Evolutionary conservation across 1,284 basidiomycete species (phyloP), one percentile per base, ranked within the genome.

Genomic region (Blastosporella zonata): DNA sequence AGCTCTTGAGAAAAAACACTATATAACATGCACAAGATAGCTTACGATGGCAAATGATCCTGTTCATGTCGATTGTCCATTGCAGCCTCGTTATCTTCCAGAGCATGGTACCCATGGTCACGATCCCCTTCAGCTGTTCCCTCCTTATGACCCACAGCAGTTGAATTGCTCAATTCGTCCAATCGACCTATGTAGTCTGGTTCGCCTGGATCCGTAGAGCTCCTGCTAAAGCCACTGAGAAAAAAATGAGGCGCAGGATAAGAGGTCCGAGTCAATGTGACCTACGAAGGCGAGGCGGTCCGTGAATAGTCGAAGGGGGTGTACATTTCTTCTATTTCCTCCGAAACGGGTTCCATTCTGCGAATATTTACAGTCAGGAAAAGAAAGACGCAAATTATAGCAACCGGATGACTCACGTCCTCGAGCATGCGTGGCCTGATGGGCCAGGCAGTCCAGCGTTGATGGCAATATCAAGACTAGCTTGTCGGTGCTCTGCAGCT

Each of bases 401-500:
- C 25, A 23, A 35, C n/a, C 8, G 27, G 13, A 46, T 13, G 4
- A 34, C 49, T 47, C 25, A 44, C 48, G 27, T 31, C 22, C 9
- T 13, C 34, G 28, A 29, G 17, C 12, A 12, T 18, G 10, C 12
- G 31, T 22, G 8, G 12, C 36, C 27, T n/a, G 49, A 54, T 17
- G 49, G 50, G 3, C 46, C 53, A 18, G 53, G 43, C n/a, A 52
- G 22, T 10, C 53, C 53, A 18, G 29, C 35, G 23, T 9, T 23
- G 15, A 52, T 47, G 12, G 46, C 41, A 33, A 10, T 12, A 4
- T 22, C 33, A 21, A 50, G 29, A 1, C 20, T 38, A 2, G 33
- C 49, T 36, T 42, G 31, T 28, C 39, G 23, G 23, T 41, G 15
- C 12, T 27, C 39, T 41, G 39, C 23, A 1, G 22, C 23, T 18